Evolutionary conservation across 2,329 filamentous ascomycete species (phyloP).

Genomic region (Fusarium veterinarium): DNA sequence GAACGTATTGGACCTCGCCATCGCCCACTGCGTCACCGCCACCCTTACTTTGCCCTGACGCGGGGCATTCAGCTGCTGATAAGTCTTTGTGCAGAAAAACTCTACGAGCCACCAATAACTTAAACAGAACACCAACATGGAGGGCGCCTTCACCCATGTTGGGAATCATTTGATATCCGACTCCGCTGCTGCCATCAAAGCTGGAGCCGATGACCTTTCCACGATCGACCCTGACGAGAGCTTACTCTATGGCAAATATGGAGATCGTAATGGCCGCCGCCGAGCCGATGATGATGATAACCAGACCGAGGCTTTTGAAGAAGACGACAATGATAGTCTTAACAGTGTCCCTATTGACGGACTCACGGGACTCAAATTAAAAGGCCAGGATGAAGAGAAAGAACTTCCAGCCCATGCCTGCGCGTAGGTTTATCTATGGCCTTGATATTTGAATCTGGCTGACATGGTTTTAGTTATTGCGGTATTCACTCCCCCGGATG

Average conservation of each 20-base stretch:
- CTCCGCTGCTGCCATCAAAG: constrained; percentile 88
- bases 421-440: constrained; percentile 73
- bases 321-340: constrained; percentile 81
- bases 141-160: constrained; percentile 88
- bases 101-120: constrained; percentile 42
- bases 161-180: constrained; percentile 89
- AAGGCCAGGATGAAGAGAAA: constrained; percentile 79
- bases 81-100: constrained; percentile 40
- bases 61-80: constrained; percentile 40
- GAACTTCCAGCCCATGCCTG: constrained; percentile 95
- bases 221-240: constrained; percentile 82
- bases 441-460: constrained; percentile 29
- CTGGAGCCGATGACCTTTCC: constrained; percentile 79
- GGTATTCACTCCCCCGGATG: constrained; percentile 96
- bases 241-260: constrained; percentile 78
- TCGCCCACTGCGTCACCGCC: constrained; percentile 30
- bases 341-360: constrained; percentile 85
- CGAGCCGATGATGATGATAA: constrained; percentile 91
- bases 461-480: constrained; percentile 76
- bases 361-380: constrained; percentile 71
- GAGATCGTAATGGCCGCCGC: constrained; percentile 70
- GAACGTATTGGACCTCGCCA: constrained; percentile 5
- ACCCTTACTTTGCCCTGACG: constrained; percentile 30
- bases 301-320: constrained; percentile 83
- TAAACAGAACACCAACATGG: constrained; percentile 66